Base-by-base conservation (phyloP, 2,329 filamentous ascomycete species). In the Chaetothyriales sp. region DNA sequence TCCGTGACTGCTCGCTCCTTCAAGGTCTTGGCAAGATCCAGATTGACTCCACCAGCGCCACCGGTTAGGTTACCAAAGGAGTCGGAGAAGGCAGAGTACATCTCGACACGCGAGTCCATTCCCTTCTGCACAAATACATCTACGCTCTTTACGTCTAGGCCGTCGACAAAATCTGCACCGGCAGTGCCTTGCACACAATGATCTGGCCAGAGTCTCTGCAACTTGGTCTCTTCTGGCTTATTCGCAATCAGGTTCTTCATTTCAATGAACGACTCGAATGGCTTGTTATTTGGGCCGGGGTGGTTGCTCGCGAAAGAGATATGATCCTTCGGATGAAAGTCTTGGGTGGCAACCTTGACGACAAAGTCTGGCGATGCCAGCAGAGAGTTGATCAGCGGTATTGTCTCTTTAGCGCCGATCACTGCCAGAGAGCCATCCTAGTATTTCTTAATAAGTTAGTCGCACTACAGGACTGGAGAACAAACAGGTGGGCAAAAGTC, bases 1-100 rank as follows among this genome's bases (percentile, higher is more conserved):
- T 94, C 78, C 5, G 85, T 88, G 25, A 94, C 72, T 0, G 69
- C 72, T 15, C 70, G 71, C 2, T 72, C 72, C 49, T 67, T 74
- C 59, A 98, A 66, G 47, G 73, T 63, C 1, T 63, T 69, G 1
- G 75, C 76, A 22, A 97, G 71, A 13, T 82, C 81, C 61, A 78
- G 82, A 61, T 69, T 67, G 43, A 69, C 70, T 28, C 59, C 58
- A 15, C 62, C 63, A 47, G 62, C 60, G 13, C 60, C 59, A 49
- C 65, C 62, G 56, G 69, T 67, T 48, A 61, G 54, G 51, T 74
- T 74, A 43, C 68, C 68, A 61, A 95, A 90, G 0, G 86, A 85
- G 64, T 89, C 86, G 55, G 83, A 83, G 62, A 98, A 97, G 0
- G 84, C 89, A 56, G 85, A 90, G 69, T 95, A 97, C 85, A 95